Base-by-base conservation (phyloP, 2,329 filamentous ascomycete genomes). In the Cercospora nicotianae region DNA sequence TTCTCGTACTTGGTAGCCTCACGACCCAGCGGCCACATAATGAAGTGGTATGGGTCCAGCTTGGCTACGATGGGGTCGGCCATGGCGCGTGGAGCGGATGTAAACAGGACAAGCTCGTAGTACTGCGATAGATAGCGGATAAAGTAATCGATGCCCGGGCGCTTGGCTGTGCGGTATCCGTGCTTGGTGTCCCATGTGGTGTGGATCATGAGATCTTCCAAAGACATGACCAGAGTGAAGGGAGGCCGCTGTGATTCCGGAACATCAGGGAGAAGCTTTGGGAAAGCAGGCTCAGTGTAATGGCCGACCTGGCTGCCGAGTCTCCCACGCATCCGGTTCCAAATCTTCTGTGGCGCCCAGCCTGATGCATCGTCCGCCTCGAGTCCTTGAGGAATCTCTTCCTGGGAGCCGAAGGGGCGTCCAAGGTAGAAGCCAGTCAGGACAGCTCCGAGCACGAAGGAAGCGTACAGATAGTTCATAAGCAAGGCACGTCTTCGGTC, bases 1-100 rank as follows among this genome's bases (percentile, higher is more conserved):
- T 96, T 91, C 81, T 97, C 91, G 79, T 97, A 99, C 76, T 94
- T 92, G 68, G 95, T 98, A n/a, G 94, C 95, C 81, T 99, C 95
- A 65, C 95, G 88, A 84, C 92, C 98, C 59, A 99, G 84, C 1
- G 94, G 93, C 91, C 93, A 98, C 83, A 94, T 91, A 79, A 98
- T 93, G 79, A 98, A 93, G 75, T 91, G 92, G 85, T 91, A 98
- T 39, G 94, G 95, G 78, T 99, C 95, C 68, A 99, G 85, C 81
- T 99, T 99, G 76, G 92, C 89, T 72, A 97, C 88, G 62, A 99
- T 87, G 26, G 93, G 92, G 74, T 97, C 93, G 30, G 90, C 94
- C 78, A 92, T 91, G 76, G 89, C 89, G 76, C 89, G 92, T 0
- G 94, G 93, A 58, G 95, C 90, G 45, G 88, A 92, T 33, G 95